A percentile compares a stretch with the other conserved stretches of the same genome.
Conservation (phyloP, 352 stramenopile genomes). For the Lagenidium giganteum region DNA sequence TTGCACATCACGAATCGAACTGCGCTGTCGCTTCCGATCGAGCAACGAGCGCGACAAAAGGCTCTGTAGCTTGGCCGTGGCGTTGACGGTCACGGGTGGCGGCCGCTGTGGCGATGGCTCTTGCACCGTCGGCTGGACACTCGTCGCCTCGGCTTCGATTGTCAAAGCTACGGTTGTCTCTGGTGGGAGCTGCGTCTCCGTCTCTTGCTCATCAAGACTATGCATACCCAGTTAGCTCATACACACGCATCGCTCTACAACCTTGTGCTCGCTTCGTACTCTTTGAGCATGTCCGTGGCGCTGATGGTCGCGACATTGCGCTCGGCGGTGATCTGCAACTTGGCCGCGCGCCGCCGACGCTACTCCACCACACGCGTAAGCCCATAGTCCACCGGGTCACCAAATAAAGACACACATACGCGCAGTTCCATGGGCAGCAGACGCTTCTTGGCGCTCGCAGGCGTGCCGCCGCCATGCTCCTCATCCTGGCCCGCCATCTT, state of each 20-base stretch:
- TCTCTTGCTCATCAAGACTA: slow-evolving; percentile 6
- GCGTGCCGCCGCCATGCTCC: slow-evolving; percentile 7
- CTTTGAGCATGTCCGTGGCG: slow-evolving; percentile 14
- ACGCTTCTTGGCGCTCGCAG: slow-evolving; percentile 37
- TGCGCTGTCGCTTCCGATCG: slow-evolving; percentile 28
- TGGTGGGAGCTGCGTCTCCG: background rate
- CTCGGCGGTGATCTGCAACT: slow-evolving; percentile 31
- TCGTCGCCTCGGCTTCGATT: too few species aligned
- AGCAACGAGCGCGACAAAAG: slow-evolving; percentile 23
- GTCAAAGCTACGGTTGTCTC: background rate
- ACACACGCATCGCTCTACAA: too few species aligned
- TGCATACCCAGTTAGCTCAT: background rate
- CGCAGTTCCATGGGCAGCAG: slow-evolving; percentile 69
- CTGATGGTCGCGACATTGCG: slow-evolving; percentile 16
- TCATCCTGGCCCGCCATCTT: background rate
- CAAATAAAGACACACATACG: slow-evolving; percentile 20
- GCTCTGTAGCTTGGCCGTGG: slow-evolving; percentile 20
- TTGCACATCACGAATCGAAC: slow-evolving; percentile 13
- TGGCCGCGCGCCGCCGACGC: slow-evolving; percentile 57
- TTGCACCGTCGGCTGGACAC: too few species aligned
- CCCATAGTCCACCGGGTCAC: background rate
- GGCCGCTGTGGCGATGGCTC: background rate
- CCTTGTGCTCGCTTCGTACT: too few species aligned
- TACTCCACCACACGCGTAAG: slow-evolving; percentile 7
- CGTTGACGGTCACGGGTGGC: background rate